These are phyloP conservation scores for Trichophyton benhamiae DNA, from an alignment of 2,329 filamentous ascomycete species.

Conservation along the genomic window DNA sequence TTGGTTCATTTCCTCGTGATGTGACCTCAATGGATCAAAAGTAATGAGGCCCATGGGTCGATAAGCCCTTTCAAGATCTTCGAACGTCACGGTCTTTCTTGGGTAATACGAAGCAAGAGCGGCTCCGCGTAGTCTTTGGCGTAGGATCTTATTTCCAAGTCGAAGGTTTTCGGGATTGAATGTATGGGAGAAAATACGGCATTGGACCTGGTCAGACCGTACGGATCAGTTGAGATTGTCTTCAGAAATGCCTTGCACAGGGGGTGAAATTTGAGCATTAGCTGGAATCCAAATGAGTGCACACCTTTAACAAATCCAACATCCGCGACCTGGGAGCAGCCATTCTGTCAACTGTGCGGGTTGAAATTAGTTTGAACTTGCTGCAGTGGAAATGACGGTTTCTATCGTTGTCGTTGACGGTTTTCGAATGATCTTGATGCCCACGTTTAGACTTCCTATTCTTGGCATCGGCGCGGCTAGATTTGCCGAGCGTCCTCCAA, in stretches of 20 bases:
- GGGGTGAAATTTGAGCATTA: not conserved
- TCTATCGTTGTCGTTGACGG: not conserved
- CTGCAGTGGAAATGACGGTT: not conserved
- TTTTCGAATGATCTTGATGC: not conserved
- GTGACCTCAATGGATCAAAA: conserved; percentile 72
- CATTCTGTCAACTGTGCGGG: conserved; percentile 24
- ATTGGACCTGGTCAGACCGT: conserved; percentile 55
- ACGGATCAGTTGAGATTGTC: not conserved
- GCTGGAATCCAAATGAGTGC: not conserved
- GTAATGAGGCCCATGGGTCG: conserved; percentile 51
- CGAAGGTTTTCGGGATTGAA: conserved; percentile 77
- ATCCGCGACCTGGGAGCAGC: conserved; percentile 42
- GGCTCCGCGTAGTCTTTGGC: conserved; percentile 76
- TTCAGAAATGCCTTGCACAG: not conserved
- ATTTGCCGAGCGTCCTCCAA: not conserved
- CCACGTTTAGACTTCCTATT: not conserved
- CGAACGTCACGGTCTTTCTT: conserved; percentile 55
- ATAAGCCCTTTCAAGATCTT: conserved; percentile 61
- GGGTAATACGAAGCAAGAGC: conserved; percentile 81
- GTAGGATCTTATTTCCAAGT: conserved; percentile 82
- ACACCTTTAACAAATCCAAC: conserved; percentile 65
- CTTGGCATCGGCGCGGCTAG: not conserved
- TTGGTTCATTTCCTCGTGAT: conserved; percentile 54
- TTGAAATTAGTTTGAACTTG: not conserved
- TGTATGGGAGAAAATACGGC: conserved; percentile 77